Percentiles rank a stretch among this genome's conserved stretches.
phyloP scores from a whole-genome alignment of 306 rosid species.

The Lathyrus oleraceus region DNA sequence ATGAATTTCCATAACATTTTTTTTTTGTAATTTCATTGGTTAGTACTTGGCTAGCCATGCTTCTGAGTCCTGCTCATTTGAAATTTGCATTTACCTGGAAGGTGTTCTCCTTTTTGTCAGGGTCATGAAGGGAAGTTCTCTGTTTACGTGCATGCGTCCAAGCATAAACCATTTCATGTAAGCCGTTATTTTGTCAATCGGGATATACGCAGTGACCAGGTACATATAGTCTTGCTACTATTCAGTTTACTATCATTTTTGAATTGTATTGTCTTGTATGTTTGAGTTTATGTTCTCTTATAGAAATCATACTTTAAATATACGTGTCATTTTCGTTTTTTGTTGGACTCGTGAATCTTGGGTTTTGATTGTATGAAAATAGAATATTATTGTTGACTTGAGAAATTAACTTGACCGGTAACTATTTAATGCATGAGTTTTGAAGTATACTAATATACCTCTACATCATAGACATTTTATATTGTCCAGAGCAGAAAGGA shows the following conservation, averaged over 20 bases:
- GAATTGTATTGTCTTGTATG: background rate
- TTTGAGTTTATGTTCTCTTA: constrained; percentile 1
- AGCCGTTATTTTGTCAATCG: constrained; percentile 77
- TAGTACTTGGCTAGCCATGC: constrained; percentile 6
- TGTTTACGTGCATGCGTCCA: constrained; percentile 92
- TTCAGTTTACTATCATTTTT: constrained; percentile 24
- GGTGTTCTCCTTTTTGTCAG: constrained; percentile 53
- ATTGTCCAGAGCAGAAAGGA: constrained; percentile 15
- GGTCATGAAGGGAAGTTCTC: constrained; percentile 98
- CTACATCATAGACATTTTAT: background rate
- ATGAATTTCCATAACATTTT: background rate
- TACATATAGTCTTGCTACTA: constrained; percentile 36
- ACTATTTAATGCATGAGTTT: constrained; percentile 1
- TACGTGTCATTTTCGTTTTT: background rate
- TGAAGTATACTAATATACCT: constrained; percentile 11
- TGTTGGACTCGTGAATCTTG: background rate
- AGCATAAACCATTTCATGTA: constrained; percentile 74
- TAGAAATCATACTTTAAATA: constrained; percentile 2
- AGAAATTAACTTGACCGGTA: background rate
- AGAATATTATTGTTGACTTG: constrained; percentile 2
- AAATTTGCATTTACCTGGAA: constrained; percentile 35
- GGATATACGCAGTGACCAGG: constrained; percentile 90
- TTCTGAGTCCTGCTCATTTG: constrained; percentile 23
- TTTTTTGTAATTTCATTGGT: constrained; percentile 28
- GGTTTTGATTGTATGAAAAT: constrained; percentile 21